Evolutionary conservation across 129 eudicot species (phyloP).

Genomic region (Apium graveolens): DNA sequence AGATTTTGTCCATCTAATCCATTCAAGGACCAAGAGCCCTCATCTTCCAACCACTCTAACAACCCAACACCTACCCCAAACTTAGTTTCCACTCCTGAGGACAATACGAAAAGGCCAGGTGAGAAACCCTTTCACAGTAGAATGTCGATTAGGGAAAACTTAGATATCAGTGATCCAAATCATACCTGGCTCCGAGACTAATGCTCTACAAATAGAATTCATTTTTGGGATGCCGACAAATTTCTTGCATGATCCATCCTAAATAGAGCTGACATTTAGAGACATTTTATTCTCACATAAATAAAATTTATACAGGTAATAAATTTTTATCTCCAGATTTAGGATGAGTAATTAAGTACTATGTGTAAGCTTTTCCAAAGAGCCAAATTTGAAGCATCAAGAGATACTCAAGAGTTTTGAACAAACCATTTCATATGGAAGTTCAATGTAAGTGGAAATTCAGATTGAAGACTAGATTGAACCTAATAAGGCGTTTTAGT

Average conservation of each 20-base stretch:
- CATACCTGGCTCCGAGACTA: conserved; percentile 70
- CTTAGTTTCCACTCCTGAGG: conserved; percentile 69
- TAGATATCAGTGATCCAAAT: not conserved
- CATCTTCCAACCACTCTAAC: conserved; percentile 66
- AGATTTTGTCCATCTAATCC: conserved; percentile 65
- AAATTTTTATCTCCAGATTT: too few relatives aligned
- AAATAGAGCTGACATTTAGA: conserved; percentile 27
- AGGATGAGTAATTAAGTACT: not conserved
- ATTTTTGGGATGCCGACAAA: conserved; percentile 91
- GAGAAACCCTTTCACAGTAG: conserved; percentile 6
- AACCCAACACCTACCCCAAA: conserved; percentile 68
- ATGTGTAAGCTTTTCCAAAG: too few relatives aligned
- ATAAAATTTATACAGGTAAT: not conserved
- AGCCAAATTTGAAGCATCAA: not conserved
- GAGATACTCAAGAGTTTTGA: not conserved
- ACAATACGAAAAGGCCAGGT: conserved; percentile 1
- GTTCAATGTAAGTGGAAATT: not conserved
- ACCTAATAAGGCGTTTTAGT: not conserved
- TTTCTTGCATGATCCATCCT: conserved; percentile 66
- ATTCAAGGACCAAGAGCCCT: conserved; percentile 60
- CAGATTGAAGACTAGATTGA: too few relatives aligned
- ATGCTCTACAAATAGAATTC: conserved; percentile 89
- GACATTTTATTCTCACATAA: conserved; percentile 14
- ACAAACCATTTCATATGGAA: not conserved
- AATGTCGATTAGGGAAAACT: not conserved